phyloP scores from a whole-genome alignment of 345 rosid genomes.

The Brassica napus region DNA sequence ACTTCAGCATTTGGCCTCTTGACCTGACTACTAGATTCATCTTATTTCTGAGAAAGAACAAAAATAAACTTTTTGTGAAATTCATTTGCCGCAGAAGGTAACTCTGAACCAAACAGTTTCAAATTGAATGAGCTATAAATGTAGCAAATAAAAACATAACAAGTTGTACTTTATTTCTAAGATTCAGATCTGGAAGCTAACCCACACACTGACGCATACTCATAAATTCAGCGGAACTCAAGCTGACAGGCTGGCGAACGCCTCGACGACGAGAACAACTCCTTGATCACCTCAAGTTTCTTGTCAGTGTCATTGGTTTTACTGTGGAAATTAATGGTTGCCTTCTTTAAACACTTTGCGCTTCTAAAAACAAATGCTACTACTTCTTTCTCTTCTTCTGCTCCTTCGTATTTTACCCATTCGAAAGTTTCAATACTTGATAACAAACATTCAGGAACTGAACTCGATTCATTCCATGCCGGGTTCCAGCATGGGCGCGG shows the following conservation, averaged over 20 bases:
- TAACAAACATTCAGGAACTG: slow-evolving; percentile 10
- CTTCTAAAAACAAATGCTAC: slow-evolving; percentile 1
- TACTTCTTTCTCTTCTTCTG: slow-evolving; percentile 7
- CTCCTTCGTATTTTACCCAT: slow-evolving; percentile 4
- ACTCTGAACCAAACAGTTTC: background rate
- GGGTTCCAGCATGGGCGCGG: background rate
- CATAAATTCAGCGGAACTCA: background rate
- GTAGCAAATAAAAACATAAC: background rate
- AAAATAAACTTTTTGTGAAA: background rate
- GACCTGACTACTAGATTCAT: background rate
- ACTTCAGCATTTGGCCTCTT: background rate
- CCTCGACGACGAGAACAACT: background rate
- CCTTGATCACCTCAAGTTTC: slow-evolving; percentile 21
- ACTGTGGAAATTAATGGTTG: background rate
- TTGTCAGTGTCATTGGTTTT: background rate
- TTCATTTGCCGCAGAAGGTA: background rate
- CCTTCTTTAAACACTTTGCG: slow-evolving; percentile 2
- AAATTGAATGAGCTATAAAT: background rate
- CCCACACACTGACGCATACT: background rate
- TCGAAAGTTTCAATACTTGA: slow-evolving; percentile 3
- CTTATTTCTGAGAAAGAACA: background rate
- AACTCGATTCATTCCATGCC: slow-evolving; percentile 7
- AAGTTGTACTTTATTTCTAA: background rate
- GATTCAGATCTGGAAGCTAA: background rate
- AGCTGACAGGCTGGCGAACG: background rate